These are phyloP conservation scores for Danielia reshetovae DNA, from an alignment of 805 yeast genomes.

Conservation along the genomic window DNA sequence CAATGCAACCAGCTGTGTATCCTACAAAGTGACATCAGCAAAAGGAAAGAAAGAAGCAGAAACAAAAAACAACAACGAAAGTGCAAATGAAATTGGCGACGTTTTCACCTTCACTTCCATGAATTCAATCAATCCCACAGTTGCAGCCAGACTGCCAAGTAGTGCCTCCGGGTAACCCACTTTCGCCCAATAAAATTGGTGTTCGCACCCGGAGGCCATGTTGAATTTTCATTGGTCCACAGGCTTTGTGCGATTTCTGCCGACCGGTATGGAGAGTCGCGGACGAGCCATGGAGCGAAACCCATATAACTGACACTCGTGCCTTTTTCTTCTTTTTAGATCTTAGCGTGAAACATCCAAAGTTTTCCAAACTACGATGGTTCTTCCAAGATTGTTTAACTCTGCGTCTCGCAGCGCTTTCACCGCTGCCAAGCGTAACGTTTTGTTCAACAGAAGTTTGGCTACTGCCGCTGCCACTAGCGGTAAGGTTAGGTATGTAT, in stretches of 20 bases:
- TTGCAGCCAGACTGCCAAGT: too few relatives aligned
- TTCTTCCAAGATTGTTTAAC: conserved; percentile 52
- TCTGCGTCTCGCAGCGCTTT: conserved; percentile 76
- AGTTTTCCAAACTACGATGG: conserved; percentile 39
- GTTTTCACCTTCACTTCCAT: too few relatives aligned
- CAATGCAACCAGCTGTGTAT: too few relatives aligned
- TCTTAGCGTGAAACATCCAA: conserved; percentile 18
- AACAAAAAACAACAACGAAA: too few relatives aligned
- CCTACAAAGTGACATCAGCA: too few relatives aligned
- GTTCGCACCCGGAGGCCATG: conserved; percentile 20
- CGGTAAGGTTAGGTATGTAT: conserved; percentile 87
- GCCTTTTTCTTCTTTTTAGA: conserved; percentile 12
- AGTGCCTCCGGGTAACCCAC: conserved; percentile 18
- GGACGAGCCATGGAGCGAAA: conserved; percentile 16
- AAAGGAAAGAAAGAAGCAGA: neutral
- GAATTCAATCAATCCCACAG: too few relatives aligned
- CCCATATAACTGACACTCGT: conserved; percentile 15
- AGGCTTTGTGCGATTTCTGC: conserved; percentile 11
- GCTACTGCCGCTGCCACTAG: conserved; percentile 70
- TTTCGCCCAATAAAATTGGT: conserved; percentile 23
- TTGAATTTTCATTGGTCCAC: conserved; percentile 22
- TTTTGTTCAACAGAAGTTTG: conserved; percentile 68
- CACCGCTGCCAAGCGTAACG: conserved; percentile 82
- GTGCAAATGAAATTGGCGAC: too few relatives aligned
- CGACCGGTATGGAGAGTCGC: conserved; percentile 19